Percentiles rank a stretch among this genome's conserved stretches.
These are phyloP conservation scores for Aethionema arabicum DNA, from an alignment of 345 rosid genomes.

Conservation along the genomic window DNA sequence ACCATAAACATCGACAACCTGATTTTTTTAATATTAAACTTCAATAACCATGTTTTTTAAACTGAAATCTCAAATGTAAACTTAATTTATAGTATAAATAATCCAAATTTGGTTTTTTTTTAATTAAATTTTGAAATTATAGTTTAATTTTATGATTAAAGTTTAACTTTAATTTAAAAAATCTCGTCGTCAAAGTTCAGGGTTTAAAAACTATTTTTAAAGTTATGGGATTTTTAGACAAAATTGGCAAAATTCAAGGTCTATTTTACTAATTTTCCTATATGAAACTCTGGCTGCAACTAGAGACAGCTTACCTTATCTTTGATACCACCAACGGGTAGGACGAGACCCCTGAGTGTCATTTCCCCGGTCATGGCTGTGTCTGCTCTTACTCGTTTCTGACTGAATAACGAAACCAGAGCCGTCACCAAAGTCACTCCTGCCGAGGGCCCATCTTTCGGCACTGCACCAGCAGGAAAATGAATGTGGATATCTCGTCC, in stretches of 20 bases:
- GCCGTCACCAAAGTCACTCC: slow-evolving; percentile 97
- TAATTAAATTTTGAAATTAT: not conserved
- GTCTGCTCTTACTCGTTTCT: slow-evolving; percentile 85
- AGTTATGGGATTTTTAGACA: too few relatives aligned
- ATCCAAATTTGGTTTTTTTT: not conserved
- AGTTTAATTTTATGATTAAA: too few relatives aligned
- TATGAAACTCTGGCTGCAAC: slow-evolving; percentile 11
- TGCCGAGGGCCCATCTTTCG: slow-evolving; percentile 99
- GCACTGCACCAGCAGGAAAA: slow-evolving; percentile 98
- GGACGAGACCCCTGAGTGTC: slow-evolving; percentile 94
- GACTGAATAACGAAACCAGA: slow-evolving; percentile 83
- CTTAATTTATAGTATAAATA: too few relatives aligned
- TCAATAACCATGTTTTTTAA: too few relatives aligned
- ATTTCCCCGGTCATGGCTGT: slow-evolving; percentile 99
- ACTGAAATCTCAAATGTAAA: too few relatives aligned
- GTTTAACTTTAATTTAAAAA: too few relatives aligned
- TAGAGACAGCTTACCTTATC: slow-evolving; percentile 65
- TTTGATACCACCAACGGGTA: slow-evolving; percentile 97
- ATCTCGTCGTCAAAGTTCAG: too few relatives aligned
- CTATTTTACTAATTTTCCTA: not conserved
- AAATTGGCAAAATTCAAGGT: too few relatives aligned
- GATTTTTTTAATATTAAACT: too few relatives aligned
- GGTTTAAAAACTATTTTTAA: too few relatives aligned
- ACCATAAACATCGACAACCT: too few relatives aligned
- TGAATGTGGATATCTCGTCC: slow-evolving; percentile 95